Evolutionary conservation across 2,329 filamentous ascomycete genomes (phyloP).

Genomic region (Beauveria australis): DNA sequence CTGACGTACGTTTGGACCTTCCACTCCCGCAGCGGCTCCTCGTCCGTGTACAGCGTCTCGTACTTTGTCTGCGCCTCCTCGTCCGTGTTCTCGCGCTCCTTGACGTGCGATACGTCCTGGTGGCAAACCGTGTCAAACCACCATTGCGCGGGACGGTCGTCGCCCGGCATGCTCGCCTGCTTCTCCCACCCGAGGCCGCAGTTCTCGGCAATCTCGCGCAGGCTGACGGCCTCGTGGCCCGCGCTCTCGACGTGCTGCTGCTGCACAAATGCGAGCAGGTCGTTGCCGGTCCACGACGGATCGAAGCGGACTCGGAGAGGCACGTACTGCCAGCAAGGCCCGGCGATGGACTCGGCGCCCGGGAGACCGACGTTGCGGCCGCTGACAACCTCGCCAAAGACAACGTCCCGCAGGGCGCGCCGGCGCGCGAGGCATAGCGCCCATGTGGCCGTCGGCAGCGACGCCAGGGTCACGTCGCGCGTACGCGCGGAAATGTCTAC

Average conservation of each 20-base stretch:
- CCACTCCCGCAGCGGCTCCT: slow-evolving; percentile 47
- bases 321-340: slow-evolving; percentile 60
- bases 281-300: slow-evolving; percentile 37
- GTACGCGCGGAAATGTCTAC: slow-evolving; percentile 39
- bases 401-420: slow-evolving; percentile 44
- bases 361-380: slow-evolving; percentile 51
- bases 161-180: slow-evolving; percentile 13
- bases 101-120: slow-evolving; percentile 54
- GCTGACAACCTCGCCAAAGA: slow-evolving; percentile 59
- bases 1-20: slow-evolving; percentile 52
- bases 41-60: slow-evolving; percentile 52
- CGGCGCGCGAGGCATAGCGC: slow-evolving; percentile 52
- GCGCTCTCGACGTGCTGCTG: slow-evolving; percentile 49
- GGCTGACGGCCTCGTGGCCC: slow-evolving; percentile 45
- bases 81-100: slow-evolving; percentile 37
- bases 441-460: slow-evolving; percentile 60
- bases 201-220: slow-evolving; percentile 41
- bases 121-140: slow-evolving; percentile 52
- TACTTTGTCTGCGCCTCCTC: neutral
- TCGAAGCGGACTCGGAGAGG: slow-evolving; percentile 53
- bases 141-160: slow-evolving; percentile 14
- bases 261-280: slow-evolving; percentile 46
- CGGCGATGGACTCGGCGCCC: slow-evolving; percentile 45
- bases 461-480: slow-evolving; percentile 53
- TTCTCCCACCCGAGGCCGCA: slow-evolving; percentile 36